Evolutionary conservation across 345 rosid genomes (phyloP).

Genomic region (Melaleuca quinquenervia): DNA sequence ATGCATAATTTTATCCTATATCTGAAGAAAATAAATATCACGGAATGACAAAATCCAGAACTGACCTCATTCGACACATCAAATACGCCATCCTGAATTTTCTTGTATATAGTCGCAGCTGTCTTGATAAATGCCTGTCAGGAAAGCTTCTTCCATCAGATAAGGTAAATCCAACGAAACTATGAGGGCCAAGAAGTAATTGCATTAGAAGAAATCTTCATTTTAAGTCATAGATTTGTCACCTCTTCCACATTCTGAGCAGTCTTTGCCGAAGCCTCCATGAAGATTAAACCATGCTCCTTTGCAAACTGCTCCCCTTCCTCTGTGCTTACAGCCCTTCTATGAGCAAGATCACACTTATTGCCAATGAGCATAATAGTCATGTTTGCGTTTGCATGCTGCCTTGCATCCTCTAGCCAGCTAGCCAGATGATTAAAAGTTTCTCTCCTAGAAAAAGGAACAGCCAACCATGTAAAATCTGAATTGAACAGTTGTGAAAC

Average conservation of each 20-base stretch:
- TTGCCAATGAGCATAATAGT: constrained; percentile 93
- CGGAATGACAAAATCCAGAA: neutral
- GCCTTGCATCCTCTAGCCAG: constrained; percentile 96
- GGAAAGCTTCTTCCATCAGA: neutral
- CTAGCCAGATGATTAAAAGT: constrained; percentile 90
- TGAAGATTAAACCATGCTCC: constrained; percentile 92
- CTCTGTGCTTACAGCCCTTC: constrained; percentile 89
- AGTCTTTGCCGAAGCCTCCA: constrained; percentile 99
- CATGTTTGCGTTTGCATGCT: constrained; percentile 97
- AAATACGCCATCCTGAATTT: constrained; percentile 96
- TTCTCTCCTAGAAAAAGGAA: constrained; percentile 50
- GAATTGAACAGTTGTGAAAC: neutral
- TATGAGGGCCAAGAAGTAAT: neutral
- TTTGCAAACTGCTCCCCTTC: constrained; percentile 95
- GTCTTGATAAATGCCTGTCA: constrained; percentile 85
- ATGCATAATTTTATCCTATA: neutral
- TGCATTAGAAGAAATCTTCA: neutral
- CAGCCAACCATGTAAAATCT: neutral
- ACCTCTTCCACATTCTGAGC: constrained; percentile 98
- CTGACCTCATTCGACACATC: constrained; percentile 92
- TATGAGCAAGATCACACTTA: constrained; percentile 89
- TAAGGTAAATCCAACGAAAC: neutral
- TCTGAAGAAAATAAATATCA: neutral
- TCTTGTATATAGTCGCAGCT: constrained; percentile 90
- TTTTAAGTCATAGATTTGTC: neutral